Percentiles rank a stretch among this genome's conserved stretches.
Conservation (phyloP, 2,329 filamentous ascomycete species). For the Septoria petroselini region DNA sequence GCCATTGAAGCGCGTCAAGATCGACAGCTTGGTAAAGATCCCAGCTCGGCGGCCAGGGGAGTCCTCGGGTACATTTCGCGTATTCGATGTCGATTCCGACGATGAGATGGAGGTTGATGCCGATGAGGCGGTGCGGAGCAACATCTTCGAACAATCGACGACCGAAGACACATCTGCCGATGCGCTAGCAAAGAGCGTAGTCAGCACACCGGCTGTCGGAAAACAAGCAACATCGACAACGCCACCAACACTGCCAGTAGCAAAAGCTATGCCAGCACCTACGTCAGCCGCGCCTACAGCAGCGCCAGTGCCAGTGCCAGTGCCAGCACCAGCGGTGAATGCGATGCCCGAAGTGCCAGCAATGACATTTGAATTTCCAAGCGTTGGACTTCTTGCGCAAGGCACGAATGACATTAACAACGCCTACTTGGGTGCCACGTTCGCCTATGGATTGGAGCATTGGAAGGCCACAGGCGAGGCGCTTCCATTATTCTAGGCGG, state of each 20-base stretch:
- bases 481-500: conserved; percentile 3
- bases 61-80: conserved; percentile 31
- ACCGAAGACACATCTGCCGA: conserved; percentile 5
- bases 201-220: background rate
- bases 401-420: conserved; percentile 3
- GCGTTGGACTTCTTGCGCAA: conserved; percentile 4
- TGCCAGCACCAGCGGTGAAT: background rate
- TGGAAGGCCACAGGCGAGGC: conserved; percentile 8
- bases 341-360: background rate
- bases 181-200: background rate
- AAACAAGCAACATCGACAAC: background rate
- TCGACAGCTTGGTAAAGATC: conserved; percentile 33
- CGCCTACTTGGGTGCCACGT: conserved; percentile 12
- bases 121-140: conserved; percentile 23
- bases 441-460: conserved; percentile 15
- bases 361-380: conserved; percentile 8
- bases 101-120: conserved; percentile 38
- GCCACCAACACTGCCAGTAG: background rate
- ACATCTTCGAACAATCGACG: conserved; percentile 28
- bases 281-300: background rate
- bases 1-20: conserved; percentile 34
- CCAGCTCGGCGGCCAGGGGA: conserved; percentile 36
- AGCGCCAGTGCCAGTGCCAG: background rate
- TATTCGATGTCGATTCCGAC: conserved; percentile 34
- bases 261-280: background rate